phyloP scores from a whole-genome alignment of 331 rosid species.

The Stylosanthes scabra region DNA sequence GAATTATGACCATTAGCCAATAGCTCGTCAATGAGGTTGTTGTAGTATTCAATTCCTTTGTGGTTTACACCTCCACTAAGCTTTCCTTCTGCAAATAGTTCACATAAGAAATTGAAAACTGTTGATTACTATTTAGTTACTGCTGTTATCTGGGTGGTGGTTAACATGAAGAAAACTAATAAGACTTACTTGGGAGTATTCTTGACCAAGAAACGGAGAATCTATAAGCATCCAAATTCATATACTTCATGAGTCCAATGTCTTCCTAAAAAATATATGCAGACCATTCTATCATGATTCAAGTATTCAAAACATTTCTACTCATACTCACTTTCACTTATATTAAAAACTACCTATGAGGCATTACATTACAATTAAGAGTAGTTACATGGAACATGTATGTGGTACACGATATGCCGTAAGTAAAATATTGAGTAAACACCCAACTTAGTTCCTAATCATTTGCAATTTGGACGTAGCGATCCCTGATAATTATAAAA shows the following conservation, averaged over 20 bases:
- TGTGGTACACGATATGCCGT: no score
- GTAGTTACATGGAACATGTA: no score
- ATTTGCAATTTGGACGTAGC: no score
- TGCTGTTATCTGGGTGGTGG: not conserved
- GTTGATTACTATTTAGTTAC: not conserved
- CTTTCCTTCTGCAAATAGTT: conserved; percentile 47
- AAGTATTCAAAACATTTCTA: not conserved
- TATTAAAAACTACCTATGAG: not conserved
- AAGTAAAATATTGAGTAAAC: no score
- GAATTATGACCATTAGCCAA: conserved; percentile 38
- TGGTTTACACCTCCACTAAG: conserved; percentile 44
- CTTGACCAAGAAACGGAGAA: conserved; percentile 78
- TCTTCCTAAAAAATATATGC: conserved; percentile 49
- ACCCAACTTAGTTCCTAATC: no score
- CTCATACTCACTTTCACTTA: not conserved
- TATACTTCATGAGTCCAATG: conserved; percentile 57
- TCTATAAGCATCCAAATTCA: conserved; percentile 69
- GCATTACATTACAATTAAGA: not conserved
- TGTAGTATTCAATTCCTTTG: conserved; percentile 46
- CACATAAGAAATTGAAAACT: conserved; percentile 8
- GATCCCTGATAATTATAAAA: no score
- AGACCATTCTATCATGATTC: conserved; percentile 24
- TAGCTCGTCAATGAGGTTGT: conserved; percentile 46
- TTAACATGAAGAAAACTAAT: conserved; percentile 5
- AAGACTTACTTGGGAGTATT: conserved; percentile 66